These are phyloP conservation scores for Quercus phellos DNA, from an alignment of 331 rosid species.

Conservation along the genomic window DNA sequence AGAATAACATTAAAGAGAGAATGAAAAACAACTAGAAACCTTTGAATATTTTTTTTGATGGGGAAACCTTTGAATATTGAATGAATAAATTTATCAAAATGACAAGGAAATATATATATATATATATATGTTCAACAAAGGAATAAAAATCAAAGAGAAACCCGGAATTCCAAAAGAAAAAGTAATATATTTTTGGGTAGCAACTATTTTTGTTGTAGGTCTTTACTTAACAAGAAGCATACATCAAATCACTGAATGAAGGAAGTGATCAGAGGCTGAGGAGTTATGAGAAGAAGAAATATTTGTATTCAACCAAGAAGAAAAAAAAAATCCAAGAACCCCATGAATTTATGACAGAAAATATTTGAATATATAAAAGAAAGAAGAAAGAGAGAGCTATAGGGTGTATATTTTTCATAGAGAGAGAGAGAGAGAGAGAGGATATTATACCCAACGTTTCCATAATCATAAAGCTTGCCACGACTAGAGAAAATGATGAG, in stretches of 20 bases:
- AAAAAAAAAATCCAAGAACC: not conserved
- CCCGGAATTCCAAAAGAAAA: not conserved
- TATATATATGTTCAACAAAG: not conserved
- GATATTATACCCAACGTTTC: constrained; percentile 53
- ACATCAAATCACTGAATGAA: not conserved
- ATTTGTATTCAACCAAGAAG: not conserved
- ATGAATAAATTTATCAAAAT: not conserved
- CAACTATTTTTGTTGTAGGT: not conserved
- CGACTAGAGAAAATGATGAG: constrained; percentile 82
- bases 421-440: not conserved
- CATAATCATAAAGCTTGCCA: constrained; percentile 84
- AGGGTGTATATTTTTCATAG: not conserved
- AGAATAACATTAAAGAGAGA: not conserved
- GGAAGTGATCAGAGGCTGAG: not conserved
- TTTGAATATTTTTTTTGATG: not conserved
- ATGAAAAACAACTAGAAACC: not conserved
- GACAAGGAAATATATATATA: not conserved
- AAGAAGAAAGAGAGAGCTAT: not conserved
- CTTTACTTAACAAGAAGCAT: not conserved
- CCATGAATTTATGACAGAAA: not conserved
- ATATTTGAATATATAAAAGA: not conserved
- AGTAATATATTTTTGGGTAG: not conserved
- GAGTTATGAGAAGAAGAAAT: too few species aligned
- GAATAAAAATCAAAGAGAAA: not conserved
- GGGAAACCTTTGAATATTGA: not conserved